Evolutionary conservation across 1,284 basidiomycete species (phyloP), one percentile per base, ranked within the genome.

Genomic region (Melampsora americana): DNA sequence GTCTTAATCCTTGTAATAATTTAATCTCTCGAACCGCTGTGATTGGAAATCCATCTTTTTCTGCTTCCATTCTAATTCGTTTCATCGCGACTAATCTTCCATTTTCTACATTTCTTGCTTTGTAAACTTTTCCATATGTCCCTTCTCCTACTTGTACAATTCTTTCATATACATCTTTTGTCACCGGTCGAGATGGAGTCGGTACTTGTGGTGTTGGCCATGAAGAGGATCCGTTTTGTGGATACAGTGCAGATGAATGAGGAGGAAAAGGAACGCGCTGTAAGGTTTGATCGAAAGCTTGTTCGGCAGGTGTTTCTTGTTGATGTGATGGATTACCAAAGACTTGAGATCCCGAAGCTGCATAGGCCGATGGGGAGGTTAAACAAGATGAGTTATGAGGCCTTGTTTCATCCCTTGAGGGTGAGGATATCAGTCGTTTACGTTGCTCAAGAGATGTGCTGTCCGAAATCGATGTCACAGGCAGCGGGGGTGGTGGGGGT

Each of bases 11-110:
- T 83, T 99, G 96, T 26, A 99, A 85, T 35, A 99, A 88, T 83
- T 99, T 99, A 85, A 99, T 97, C 85, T 99, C 96, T 67, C 96
- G 88, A 90, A 99, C 95, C 0, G 96, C 95, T 42, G 96, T 99
- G 23, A 99, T 92, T 20, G 96, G 97, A 83, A 99, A 99, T 0
- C 96, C 96, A 82, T 99, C 97, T 81, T 89, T 90, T 84, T 99
- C 97, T 3, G 90, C 87, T 83, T 99, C 96, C 95, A 99, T 98
- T 64, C 95, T 88, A 82, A 99, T 99, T 78, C 94, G 89, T 85
- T 99, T 99, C 77, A 99, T 85, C 4, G 96, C 96, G 35, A 98
- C 94, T 77, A 91, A 86, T 2, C 87, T 83, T 28, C 89, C 90
- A 18, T 88, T 90, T 48, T 89, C 85, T 14, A 88, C 89, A 79